Evolutionary conservation across 2,329 filamentous ascomycete genomes (phyloP), one percentile per base, ranked within the genome.

Genomic region (Domatiomyces catenatus): DNA sequence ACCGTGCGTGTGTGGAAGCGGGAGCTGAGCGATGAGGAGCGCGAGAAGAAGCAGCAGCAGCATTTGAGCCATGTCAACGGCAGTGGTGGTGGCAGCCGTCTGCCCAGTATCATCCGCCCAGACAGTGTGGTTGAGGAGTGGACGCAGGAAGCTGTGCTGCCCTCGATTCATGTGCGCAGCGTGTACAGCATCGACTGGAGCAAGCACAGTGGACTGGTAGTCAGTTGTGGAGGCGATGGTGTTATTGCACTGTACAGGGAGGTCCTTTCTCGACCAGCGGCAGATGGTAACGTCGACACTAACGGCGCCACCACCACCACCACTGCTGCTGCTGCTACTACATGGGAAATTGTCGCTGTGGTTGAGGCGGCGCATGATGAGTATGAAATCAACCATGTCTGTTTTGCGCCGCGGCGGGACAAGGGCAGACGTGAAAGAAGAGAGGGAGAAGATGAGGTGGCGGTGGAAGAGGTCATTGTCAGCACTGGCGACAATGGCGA

Each of bases 401-500:
- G 79, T 1, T 98, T 92, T 92, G 88, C 87, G 57, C 78, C 75
- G 59, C 75, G 89, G 51, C 84, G 79, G 51, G 88, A 94, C 64
- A 73, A 74, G 47, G 81, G 71, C 1, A 74, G 74, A 62, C 72
- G 68, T 55, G 55, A 57, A 72, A 52, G 22, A 24, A 48, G 39
- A 42, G n/a, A 20, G 5, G 32, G 15, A 39, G 32, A 15, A 39
- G 50, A 50, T n/a, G 74, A 76, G 1, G 73, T 67, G 20, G 3
- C 22, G 22, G 22, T 24, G 22, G 86, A 94, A 60, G 90, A 96
- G 68, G 83, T 95, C 64, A 72, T 98, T 46, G 72, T 96, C 18
- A 92, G 84, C 15, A 94, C 89, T 0, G 92, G 90, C 0, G 92
- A 98, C 64, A 89, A 96, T 67, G 92, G 92, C 0, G 74, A 84